These are phyloP conservation scores for Panus rudis DNA, from an alignment of 768 basidiomycete genomes.

Conservation along the genomic window DNA sequence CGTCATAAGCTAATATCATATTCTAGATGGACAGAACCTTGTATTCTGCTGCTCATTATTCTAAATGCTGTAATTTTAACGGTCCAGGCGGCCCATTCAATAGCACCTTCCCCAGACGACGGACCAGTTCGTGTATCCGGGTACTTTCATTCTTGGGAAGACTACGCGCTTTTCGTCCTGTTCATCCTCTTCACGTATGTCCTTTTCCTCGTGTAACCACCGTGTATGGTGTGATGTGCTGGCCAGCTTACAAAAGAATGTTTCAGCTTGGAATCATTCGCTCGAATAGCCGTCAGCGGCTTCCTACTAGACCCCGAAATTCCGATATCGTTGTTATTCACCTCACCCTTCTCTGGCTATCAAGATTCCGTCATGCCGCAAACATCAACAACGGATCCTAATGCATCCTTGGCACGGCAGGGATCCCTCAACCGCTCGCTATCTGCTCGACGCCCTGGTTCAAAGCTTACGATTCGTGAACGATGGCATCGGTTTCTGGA, in stretches of 20 bases:
- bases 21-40: slow-evolving; percentile 77
- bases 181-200: slow-evolving; percentile 81
- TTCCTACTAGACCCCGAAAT: slow-evolving; percentile 82
- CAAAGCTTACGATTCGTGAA: slow-evolving; percentile 40
- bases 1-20: slow-evolving; percentile 1
- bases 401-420: slow-evolving; percentile 18
- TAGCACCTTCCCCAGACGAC: slow-evolving; percentile 41
- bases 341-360: slow-evolving; percentile 27
- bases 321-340: slow-evolving; percentile 40
- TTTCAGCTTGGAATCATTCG: slow-evolving; percentile 73
- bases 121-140: slow-evolving; percentile 42
- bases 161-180: slow-evolving; percentile 74
- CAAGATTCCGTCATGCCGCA: slow-evolving; percentile 18
- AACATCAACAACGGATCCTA: slow-evolving; percentile 12
- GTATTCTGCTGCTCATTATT: slow-evolving; percentile 78
- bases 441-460: slow-evolving; percentile 28
- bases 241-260: slow-evolving; percentile 5
- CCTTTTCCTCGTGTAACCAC: not conserved
- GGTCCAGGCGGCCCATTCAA: slow-evolving; percentile 63
- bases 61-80: slow-evolving; percentile 77
- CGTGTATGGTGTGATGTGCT: slow-evolving; percentile 1
- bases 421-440: slow-evolving; percentile 19
- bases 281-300: slow-evolving; percentile 85
- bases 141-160: slow-evolving; percentile 89
- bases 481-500: slow-evolving; percentile 36